Conservation (phyloP, 768 basidiomycete species). For the Pleurotus ostreatus region DNA sequence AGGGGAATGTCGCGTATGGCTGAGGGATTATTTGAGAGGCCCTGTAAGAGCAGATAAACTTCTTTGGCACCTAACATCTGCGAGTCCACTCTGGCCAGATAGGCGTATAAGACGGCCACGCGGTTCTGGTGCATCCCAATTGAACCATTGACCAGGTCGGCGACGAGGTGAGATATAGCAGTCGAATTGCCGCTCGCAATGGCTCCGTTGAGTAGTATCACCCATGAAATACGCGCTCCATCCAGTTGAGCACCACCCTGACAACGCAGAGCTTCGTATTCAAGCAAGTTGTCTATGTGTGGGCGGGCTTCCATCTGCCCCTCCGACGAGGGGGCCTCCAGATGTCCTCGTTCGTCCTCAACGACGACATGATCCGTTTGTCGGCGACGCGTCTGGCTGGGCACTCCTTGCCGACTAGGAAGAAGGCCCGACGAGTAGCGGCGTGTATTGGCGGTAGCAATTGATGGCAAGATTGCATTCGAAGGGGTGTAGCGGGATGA, state of each 20-base stretch:
- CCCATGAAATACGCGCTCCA: background rate
- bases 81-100: background rate
- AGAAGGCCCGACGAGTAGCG: background rate
- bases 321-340: background rate
- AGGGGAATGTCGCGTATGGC: background rate
- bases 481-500: slow-evolving; percentile 16
- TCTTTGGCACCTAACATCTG: background rate
- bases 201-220: background rate
- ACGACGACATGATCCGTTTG: background rate
- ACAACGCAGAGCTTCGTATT: no score
- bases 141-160: background rate
- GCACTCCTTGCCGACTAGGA: background rate
- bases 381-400: background rate
- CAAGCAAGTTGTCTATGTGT: no score
- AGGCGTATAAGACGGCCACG: background rate
- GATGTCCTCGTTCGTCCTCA: background rate
- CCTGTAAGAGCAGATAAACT: background rate
- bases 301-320: background rate
- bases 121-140: background rate
- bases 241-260: no score
- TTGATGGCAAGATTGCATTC: slow-evolving; percentile 17
- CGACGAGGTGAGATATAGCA: background rate
- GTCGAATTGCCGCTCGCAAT: background rate
- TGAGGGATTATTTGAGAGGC: background rate
- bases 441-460: background rate